phyloP scores from a whole-genome alignment of 495 filamentous ascomycete species.

The Eremomyces bilateralis region DNA sequence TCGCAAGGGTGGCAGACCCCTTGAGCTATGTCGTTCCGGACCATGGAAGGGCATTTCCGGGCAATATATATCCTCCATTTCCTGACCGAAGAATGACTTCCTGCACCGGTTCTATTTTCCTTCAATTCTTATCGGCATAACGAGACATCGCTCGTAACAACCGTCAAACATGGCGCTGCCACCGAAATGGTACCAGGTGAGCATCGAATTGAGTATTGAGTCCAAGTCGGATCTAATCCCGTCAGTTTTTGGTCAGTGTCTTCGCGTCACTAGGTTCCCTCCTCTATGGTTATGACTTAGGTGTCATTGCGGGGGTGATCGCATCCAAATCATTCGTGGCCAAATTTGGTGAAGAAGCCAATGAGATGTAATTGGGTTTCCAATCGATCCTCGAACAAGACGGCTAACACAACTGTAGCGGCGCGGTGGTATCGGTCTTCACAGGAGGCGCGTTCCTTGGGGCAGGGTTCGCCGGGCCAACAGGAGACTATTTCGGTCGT shows the following conservation, averaged over 20 bases:
- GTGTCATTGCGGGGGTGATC: slow-evolving; percentile 21
- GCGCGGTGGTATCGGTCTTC: slow-evolving; percentile 46
- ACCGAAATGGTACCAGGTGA: slow-evolving; percentile 34
- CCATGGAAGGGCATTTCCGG: no score
- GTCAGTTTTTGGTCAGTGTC: slow-evolving; percentile 18
- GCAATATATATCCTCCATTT: no score
- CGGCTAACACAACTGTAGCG: slow-evolving; percentile 17
- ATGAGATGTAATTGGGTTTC: slow-evolving; percentile 29
- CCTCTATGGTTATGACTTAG: slow-evolving; percentile 22
- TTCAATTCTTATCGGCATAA: no score
- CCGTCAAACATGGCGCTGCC: slow-evolving; percentile 33
- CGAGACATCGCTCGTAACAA: no score
- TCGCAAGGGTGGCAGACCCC: no score
- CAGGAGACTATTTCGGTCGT: slow-evolving; percentile 24
- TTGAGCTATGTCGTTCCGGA: no score
- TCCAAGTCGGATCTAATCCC: not conserved
- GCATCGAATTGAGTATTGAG: not conserved
- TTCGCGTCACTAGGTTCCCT: slow-evolving; percentile 22
- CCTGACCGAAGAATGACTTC: no score
- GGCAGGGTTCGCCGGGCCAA: slow-evolving; percentile 27
- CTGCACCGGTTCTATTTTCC: no score
- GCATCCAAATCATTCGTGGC: slow-evolving; percentile 19
- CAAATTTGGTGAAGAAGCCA: slow-evolving; percentile 29
- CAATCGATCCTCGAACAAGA: not conserved
- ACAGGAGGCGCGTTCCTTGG: slow-evolving; percentile 40